Base-by-base conservation (phyloP, 2,329 filamentous ascomycete genomes). In the Talaromyces rugulosus region DNA sequence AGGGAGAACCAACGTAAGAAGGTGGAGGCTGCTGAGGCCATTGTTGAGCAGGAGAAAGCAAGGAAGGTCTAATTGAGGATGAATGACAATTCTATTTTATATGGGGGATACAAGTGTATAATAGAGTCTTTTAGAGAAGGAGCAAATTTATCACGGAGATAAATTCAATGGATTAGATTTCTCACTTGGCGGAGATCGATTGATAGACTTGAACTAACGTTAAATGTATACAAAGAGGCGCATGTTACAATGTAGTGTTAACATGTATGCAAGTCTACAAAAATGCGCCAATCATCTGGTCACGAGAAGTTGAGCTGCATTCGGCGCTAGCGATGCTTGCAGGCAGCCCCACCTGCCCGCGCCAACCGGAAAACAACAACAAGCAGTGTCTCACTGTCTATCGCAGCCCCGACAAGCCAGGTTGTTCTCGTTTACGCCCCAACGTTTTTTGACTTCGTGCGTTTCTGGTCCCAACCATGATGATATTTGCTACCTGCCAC, bases 1-100 rank as follows among this genome's bases (percentile, higher is more conserved):
- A 82, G 88, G 51, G 94, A 98, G 79, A 80, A 84, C 61, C 82
- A 82, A 66, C 84, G 93, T 67, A 90, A 89, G 74, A 81, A 82
- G 62, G 82, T 82, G 55, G 85, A 86, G 69, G 81, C 81, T 58
- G 77, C 78, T 61, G 77, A 81, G 67, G 66, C 74, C 59, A 75
- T 77, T 62, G 74, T 72, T 62, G 72, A 75, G 67, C 72, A 73
- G 65, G 75, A 77, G 65, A 62, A 66, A 63, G 63, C 67, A 56
- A 69, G 67, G 56, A 71, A 70, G 62, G 64, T 70, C 57, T 75
- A 69, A 59, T 47, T 44, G n/a, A n/a, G 14, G 28, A 23, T n/a
- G 30, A 30, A 31, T 33, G 30, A n/a, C 27, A 31, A 27, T 28
- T 28, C 23, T 18, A 47, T 27, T 6, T 27, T 47, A 27, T 47